Evolutionary conservation across 495 filamentous ascomycete species (phyloP).

Genomic region (Aspergillus incahuasiensis): DNA sequence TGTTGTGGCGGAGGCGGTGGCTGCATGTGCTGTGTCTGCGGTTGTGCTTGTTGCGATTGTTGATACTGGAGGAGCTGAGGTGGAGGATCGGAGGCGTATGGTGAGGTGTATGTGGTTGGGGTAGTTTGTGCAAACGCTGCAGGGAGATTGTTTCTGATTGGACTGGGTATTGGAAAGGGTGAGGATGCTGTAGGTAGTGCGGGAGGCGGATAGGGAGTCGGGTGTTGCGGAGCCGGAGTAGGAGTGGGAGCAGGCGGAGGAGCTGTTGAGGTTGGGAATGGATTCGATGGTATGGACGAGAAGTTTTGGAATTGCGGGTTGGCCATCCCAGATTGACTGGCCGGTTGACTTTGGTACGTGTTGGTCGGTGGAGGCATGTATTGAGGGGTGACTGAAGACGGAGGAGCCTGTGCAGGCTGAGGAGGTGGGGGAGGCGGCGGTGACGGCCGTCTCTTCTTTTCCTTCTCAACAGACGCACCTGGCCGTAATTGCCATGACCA

Average conservation of each 20-base stretch:
- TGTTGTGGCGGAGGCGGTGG: slow-evolving; percentile 24
- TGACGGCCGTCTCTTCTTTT: slow-evolving; percentile 59
- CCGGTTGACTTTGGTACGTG: slow-evolving; percentile 31
- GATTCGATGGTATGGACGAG: slow-evolving; percentile 34
- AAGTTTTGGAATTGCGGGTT: slow-evolving; percentile 43
- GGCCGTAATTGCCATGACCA: slow-evolving; percentile 65
- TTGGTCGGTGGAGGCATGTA: slow-evolving; percentile 40
- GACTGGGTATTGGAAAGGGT: slow-evolving; percentile 38
- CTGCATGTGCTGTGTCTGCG: slow-evolving; percentile 11
- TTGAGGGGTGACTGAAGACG: slow-evolving; percentile 33
- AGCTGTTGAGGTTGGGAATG: slow-evolving; percentile 23
- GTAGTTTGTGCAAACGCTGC: slow-evolving; percentile 39
- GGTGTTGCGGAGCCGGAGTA: slow-evolving; percentile 15
- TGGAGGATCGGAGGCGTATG: slow-evolving; percentile 40
- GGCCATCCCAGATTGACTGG: slow-evolving; percentile 28
- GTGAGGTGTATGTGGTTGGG: slow-evolving; percentile 39
- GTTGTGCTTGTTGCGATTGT: slow-evolving; percentile 21
- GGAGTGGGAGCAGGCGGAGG: slow-evolving; percentile 19
- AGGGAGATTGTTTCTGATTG: slow-evolving; percentile 42
- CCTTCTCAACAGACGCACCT: slow-evolving; percentile 63
- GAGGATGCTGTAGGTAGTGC: slow-evolving; percentile 14
- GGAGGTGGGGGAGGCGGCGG: slow-evolving; percentile 50
- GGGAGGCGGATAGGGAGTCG: slow-evolving; percentile 23
- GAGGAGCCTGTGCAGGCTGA: slow-evolving; percentile 31
- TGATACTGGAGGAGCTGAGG: slow-evolving; percentile 33